Conservation (phyloP, 345 rosid species). For the Anastatica hierochuntica region DNA sequence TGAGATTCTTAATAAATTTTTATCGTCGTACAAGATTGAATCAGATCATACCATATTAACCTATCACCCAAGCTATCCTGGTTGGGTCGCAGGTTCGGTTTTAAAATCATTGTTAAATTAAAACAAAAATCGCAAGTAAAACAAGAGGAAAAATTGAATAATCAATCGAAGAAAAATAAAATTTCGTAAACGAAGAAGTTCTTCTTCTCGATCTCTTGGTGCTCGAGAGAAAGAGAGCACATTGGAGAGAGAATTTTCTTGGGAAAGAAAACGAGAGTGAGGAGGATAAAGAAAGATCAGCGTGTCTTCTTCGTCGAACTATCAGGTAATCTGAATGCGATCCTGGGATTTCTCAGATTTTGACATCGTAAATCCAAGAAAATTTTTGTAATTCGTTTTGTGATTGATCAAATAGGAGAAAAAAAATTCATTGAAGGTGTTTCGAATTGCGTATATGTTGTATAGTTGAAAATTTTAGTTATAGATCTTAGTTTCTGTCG, state of each 20-base stretch:
- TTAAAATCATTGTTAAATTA: too few relatives aligned
- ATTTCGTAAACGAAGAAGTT: conserved; percentile 15
- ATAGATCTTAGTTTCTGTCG: conserved; percentile 14
- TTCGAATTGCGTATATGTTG: conserved; percentile 22
- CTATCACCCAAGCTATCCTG: too few relatives aligned
- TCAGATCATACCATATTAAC: too few relatives aligned
- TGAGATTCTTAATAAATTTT: too few relatives aligned
- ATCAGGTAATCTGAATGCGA: conserved; percentile 26
- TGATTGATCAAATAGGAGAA: neutral
- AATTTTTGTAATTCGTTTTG: neutral
- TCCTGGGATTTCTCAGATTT: conserved; percentile 6
- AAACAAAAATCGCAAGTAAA: neutral
- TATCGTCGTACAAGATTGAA: too few relatives aligned
- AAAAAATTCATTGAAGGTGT: neutral
- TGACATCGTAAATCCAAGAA: neutral
- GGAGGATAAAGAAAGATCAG: conserved; percentile 15
- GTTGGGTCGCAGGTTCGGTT: too few relatives aligned
- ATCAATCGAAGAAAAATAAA: conserved; percentile 22
- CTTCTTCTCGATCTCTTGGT: conserved; percentile 25
- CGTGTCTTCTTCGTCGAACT: conserved; percentile 11
- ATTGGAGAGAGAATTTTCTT: conserved; percentile 5
- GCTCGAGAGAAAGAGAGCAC: too few relatives aligned
- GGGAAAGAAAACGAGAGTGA: conserved; percentile 1
- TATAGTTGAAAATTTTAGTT: neutral
- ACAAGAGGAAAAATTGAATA: conserved; percentile 8